These are phyloP conservation scores for Trichoderma sp. DNA, from an alignment of 2,329 filamentous ascomycete species.

Conservation along the genomic window DNA sequence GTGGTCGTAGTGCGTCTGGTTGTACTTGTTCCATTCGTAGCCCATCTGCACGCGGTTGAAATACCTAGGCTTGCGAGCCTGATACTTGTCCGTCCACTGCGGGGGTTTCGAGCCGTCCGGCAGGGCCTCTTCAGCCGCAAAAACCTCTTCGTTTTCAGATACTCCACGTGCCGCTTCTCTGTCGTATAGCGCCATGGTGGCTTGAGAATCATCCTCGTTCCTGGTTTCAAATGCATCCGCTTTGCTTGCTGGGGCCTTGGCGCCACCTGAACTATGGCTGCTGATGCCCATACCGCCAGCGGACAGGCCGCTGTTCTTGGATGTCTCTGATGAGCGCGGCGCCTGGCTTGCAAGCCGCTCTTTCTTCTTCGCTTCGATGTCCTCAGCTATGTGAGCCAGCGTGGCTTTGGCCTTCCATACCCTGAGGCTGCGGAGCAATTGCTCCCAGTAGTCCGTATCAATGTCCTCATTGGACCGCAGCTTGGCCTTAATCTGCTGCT, in stretches of 20 bases:
- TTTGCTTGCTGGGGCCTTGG: constrained; percentile 1
- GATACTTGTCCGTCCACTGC: constrained; percentile 81
- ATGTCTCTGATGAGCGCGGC: constrained; percentile 60
- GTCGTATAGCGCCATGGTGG: constrained; percentile 87
- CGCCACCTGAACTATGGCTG: constrained; percentile 7
- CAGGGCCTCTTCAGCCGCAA: constrained; percentile 84
- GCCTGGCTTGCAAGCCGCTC: constrained; percentile 67
- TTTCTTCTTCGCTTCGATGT: constrained; percentile 70
- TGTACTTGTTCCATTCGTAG: constrained; percentile 99
- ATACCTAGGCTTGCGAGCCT: constrained; percentile 89
- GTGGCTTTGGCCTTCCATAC: constrained; percentile 93
- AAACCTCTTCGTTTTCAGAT: constrained; percentile 93
- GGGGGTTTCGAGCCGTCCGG: constrained; percentile 55
- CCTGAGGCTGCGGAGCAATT: constrained; percentile 78
- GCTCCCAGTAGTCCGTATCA: constrained; percentile 97
- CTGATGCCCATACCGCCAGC: not conserved
- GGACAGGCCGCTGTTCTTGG: not conserved
- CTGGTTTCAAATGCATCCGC: constrained; percentile 1
- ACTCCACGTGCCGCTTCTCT: constrained; percentile 90
- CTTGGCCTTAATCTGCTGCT: constrained; percentile 84
- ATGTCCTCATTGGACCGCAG: constrained; percentile 86
- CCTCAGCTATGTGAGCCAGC: constrained; percentile 74
- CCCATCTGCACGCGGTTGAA: constrained; percentile 99
- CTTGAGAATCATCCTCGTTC: constrained; percentile 81
- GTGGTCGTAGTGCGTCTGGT: constrained; percentile 98